Percentiles rank a stretch among this genome's conserved stretches.
Conservation (phyloP, 2,329 filamentous ascomycete species). For the Huntiella savannae region DNA sequence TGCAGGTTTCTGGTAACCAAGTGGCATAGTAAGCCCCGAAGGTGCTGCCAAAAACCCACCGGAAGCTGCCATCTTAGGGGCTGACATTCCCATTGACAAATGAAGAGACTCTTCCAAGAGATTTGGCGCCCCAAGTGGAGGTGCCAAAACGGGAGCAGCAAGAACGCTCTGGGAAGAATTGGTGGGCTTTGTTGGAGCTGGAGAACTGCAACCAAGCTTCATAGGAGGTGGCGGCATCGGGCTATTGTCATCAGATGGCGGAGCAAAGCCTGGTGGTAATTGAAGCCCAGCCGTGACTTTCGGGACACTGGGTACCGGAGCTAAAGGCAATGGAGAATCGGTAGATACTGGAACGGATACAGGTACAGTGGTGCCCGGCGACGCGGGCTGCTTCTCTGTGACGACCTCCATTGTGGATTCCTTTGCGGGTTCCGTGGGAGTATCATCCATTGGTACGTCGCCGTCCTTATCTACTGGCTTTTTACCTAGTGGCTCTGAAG, state of each 20-base stretch:
- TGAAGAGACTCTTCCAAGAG: constrained; percentile 8
- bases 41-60: constrained; percentile 14
- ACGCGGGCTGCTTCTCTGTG: too few species aligned
- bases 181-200: constrained; percentile 3
- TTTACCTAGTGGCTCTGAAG: too few species aligned
- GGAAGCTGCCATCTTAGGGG: constrained; percentile 12
- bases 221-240: constrained; percentile 7
- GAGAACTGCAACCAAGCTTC: background rate
- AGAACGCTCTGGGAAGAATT: constrained; percentile 16
- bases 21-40: background rate
- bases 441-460: constrained; percentile 4
- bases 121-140: constrained; percentile 15
- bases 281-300: constrained; percentile 4
- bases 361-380: too few species aligned
- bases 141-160: constrained; percentile 22
- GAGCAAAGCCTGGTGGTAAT: constrained; percentile 10
- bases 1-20: background rate
- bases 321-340: background rate
- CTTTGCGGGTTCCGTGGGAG: background rate
- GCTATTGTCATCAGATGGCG: constrained; percentile 1
- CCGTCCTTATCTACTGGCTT: constrained; percentile 1
- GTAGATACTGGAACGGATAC: background rate
- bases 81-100: constrained; percentile 14
- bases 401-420: too few species aligned
- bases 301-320: background rate